Base-by-base conservation (phyloP, 1,284 basidiomycete species). In the Athelia sp. region DNA sequence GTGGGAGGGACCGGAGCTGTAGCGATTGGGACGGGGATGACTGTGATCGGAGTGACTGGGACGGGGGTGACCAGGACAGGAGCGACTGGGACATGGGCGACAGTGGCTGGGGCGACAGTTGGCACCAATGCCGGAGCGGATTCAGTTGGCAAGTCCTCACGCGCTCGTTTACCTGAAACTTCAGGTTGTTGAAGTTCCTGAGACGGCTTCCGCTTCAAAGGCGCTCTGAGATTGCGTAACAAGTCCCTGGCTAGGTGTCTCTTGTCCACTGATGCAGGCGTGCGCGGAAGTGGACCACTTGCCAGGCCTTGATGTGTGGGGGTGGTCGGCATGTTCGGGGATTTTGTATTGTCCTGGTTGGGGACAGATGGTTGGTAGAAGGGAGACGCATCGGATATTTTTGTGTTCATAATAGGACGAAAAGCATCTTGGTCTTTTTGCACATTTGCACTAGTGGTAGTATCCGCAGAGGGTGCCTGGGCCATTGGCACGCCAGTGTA, bases 231-330 rank as follows among this genome's bases (percentile, higher is more conserved):
- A 9, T 73, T 68, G 3, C 66, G 66, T 14, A 76, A 50, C 21
- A 76, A 63, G 52, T 76, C 75, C 34, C 60, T 65, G 14, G 74
- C 75, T 18, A 76, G 60, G 31, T 67, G 70, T 17, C 56, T 61
- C 50, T 58, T 69, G 47, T 72, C 64, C 3, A 67, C 70, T 22
- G 69, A 61, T 26, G 61, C 62, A 2, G 73, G 71, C 1, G 65
- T 65, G 52, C 62, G 62, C 19, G 48, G 32, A 26, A 4, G 8
- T 21, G 43, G 11, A 10, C 15, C 24, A 10, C 15, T 22, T 11
- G 9, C n/a, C 4, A n/a, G 17, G 14, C 8, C 9, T 19, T 43
- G 14, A 10, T 22, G 18, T 22, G 43, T 23, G 9, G 43, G 43
- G 8, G 24, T 22, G 9, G 23, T 26, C 19, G 47, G 21, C 19